Evolutionary conservation across 1,284 basidiomycete genomes (phyloP), one percentile per base, ranked within the genome.

Genomic region (Cyathus olla): DNA sequence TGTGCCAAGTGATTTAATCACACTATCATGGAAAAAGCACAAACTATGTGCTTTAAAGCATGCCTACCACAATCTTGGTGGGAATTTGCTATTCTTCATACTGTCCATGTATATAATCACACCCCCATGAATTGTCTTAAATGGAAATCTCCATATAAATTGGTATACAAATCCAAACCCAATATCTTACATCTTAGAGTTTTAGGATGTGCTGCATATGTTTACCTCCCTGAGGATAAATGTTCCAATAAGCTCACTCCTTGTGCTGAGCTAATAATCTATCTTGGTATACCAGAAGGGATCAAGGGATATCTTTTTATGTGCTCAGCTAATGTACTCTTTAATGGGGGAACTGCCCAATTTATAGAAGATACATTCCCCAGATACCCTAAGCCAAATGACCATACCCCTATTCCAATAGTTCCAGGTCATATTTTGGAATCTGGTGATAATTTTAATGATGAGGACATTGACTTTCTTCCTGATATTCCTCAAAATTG

Each of bases 41-140:
- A n/a, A n/a, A n/a, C n/a, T n/a, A n/a, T n/a, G n/a, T n/a, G n/a
- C n/a, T n/a, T n/a, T n/a, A n/a, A n/a, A n/a, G n/a, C n/a, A n/a
- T n/a, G n/a, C n/a, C n/a, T n/a, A n/a, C n/a, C n/a, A n/a, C n/a
- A n/a, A n/a, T n/a, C n/a, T n/a, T n/a, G n/a, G n/a, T n/a, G n/a
- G n/a, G n/a, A 70, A 40, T 69, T 74, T 55, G 56, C 72, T 1
- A 44, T 73, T 9, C 9, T 22, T 0, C 55, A 68, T 56, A 67
- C 71, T 17, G 47, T 61, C 0, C 66, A 73, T 61, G 24, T 77
- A 9, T 68, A 73, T 46, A 78, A 78, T 58, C 26, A 66, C 11
- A 66, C 72, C 28, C 69, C 67, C 0, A 49, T 65, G 8, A 19
- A 26, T 5, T 13, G 57, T 4, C 55, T 67, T 11, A n/a, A 40